phyloP scores from a whole-genome alignment of 2,329 filamentous ascomycete genomes.

The Lecanosticta acicola region DNA sequence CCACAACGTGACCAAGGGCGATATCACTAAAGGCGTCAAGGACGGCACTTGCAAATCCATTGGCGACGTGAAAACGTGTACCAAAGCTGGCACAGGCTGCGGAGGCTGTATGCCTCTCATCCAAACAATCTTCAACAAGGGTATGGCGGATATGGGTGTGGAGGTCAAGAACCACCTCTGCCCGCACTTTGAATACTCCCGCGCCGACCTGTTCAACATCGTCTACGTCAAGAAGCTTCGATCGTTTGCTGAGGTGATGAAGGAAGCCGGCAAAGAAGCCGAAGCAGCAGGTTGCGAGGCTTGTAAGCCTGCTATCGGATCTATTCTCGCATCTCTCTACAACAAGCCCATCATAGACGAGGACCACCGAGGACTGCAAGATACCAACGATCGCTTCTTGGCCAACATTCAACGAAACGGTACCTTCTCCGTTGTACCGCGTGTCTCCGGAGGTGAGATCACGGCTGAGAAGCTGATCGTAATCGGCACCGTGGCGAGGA shows the following conservation, averaged over 20 bases:
- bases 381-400: constrained; percentile 83
- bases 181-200: constrained; percentile 75
- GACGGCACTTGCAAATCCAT: constrained; percentile 75
- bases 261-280: constrained; percentile 64
- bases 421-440: constrained; percentile 81
- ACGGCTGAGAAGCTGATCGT: constrained; percentile 78
- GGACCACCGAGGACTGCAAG: constrained; percentile 68
- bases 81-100: constrained; percentile 85
- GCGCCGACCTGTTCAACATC: constrained; percentile 86
- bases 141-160: constrained; percentile 77
- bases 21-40: constrained; percentile 66
- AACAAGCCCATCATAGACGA: constrained; percentile 76
- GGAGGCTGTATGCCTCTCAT: constrained; percentile 87
- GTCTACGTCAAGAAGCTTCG: constrained; percentile 73
- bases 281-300: constrained; percentile 75
- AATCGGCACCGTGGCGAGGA: constrained; percentile 77
- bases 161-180: constrained; percentile 85
- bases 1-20: constrained; percentile 85
- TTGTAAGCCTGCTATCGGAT: constrained; percentile 77
- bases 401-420: constrained; percentile 89
- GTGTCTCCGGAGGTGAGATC: constrained; percentile 79
- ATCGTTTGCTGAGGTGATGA: constrained; percentile 71
- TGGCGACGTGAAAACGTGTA: constrained; percentile 79
- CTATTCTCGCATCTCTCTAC: constrained; percentile 74
- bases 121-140: constrained; percentile 82